Base-by-base conservation (phyloP, 192 early-diverging fungal genomes). In the Blastocladiella britannica region DNA sequence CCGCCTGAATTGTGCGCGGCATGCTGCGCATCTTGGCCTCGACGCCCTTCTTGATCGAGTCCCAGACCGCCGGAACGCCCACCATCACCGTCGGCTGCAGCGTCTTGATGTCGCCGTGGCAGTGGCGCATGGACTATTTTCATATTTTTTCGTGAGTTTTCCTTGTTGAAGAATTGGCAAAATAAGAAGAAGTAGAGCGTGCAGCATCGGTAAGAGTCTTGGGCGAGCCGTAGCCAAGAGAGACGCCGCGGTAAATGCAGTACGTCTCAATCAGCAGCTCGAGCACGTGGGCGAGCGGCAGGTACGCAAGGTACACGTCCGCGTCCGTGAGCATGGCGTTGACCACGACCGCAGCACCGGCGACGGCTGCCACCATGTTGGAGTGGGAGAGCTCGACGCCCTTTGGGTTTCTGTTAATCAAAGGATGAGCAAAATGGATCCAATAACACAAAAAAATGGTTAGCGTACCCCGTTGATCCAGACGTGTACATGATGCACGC, bases 381-480 rank as follows among this genome's bases (percentile, higher is more conserved):
- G 71, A 64, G 63, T 97, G 89, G 53, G 81, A 75, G 8, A 97
- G 66, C 59, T 89, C 64, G 29, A 89, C 91, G 58, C 93, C 93
- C 67, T 92, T 92, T 52, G 93, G 91, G 67, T 80, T 80, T 24
- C 93, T 89, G n/a, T n/a, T n/a, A n/a, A n/a, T n/a, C n/a, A n/a
- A n/a, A n/a, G n/a, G n/a, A n/a, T n/a, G n/a, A n/a, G n/a, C n/a
- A n/a, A n/a, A n/a, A n/a, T n/a, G n/a, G n/a, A n/a, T n/a, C n/a
- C n/a, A n/a, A n/a, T n/a, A n/a, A n/a, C n/a, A n/a, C n/a, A n/a
- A n/a, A n/a, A n/a, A n/a, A n/a, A n/a, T n/a, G n/a, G n/a, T n/a
- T n/a, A n/a, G n/a, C n/a, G n/a, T n/a, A n/a, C n/a, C 88, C 88
- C 15, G 37, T 47, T 20, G 15, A 20, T 1, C 37, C 37, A 2